Evolutionary conservation across 2,329 filamentous ascomycete genomes (phyloP), one percentile per base, ranked within the genome.

Genomic region (Microcera coccophila): DNA sequence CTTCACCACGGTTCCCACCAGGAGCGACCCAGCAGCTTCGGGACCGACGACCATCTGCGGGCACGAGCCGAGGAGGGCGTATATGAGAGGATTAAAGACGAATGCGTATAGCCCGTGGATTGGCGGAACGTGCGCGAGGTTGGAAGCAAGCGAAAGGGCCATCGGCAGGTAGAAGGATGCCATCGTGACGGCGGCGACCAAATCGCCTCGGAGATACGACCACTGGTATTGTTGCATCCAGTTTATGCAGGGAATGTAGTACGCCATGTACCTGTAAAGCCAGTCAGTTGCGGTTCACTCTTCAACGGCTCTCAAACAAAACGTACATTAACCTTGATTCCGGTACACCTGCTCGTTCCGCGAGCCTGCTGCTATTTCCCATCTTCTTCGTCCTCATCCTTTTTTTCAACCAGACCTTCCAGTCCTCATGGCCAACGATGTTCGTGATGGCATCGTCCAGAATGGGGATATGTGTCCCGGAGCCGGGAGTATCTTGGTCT

Each of bases 101-200:
- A 96, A 97, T 14, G 87, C 81, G 68, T 97, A 98, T 3, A 98
- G 76, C 1, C 93, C 93, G 60, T 95, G 91, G 58, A 97, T 90
- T 0, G 93, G 86, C 8, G 91, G 90, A 2, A 96, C 82, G 62
- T 97, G 93, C 5, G 86, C 90, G 32, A 98, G 81, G 61, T 97
- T 97, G 31, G 88, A 82, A 42, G 93, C 90, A 51, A 94, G 85
- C 0, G 93, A 97, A 12, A 98, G 78, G 0, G 90, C 86, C 90
- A 98, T 96, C 39, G 93, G 93, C 28, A 98, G 85, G 65, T 98
- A 98, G 70, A 98, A 93, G 19, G 90, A 95, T n/a, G 91, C 88
- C 71, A 98, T 85, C n/a, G 93, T 97, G 49, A 97, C 65, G 37
- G 91, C 90, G 8, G 91, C 85, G 12, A 95, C 74, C 15, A 97